These are phyloP conservation scores for Gastrolobium villosum DNA, from an alignment of 306 rosid genomes.

Conservation along the genomic window DNA sequence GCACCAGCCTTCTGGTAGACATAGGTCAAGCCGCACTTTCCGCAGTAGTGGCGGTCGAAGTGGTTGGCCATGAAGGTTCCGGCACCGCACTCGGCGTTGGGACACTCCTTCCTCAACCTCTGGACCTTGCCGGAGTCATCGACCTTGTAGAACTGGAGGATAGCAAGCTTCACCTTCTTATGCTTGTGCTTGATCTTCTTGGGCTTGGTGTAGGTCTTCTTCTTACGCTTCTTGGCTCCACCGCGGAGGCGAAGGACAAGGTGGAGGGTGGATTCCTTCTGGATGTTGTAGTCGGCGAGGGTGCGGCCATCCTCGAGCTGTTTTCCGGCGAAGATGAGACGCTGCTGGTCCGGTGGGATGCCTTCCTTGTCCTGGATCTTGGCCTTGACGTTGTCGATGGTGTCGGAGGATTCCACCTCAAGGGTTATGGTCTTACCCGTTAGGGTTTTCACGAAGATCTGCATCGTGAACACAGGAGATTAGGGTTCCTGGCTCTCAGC, in stretches of 20 bases:
- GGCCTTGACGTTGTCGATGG: slow-evolving; percentile 92
- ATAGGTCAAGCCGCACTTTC: slow-evolving; percentile 91
- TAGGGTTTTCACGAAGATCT: slow-evolving; percentile 97
- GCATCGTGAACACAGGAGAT: slow-evolving; percentile 55
- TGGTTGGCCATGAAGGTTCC: slow-evolving; percentile 98
- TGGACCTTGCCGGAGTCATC: slow-evolving; percentile 90
- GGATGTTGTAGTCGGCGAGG: slow-evolving; percentile 94
- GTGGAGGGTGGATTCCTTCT: slow-evolving; percentile 93
- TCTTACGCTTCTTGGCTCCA: slow-evolving; percentile 96
- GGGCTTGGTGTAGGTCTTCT: slow-evolving; percentile 97
- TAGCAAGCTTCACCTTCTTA: slow-evolving; percentile 91
- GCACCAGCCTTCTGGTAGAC: slow-evolving; percentile 89
- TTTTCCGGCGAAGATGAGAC: slow-evolving; percentile 94
- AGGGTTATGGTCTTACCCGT: slow-evolving; percentile 96
- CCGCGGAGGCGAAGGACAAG: slow-evolving; percentile 94
- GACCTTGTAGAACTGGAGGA: slow-evolving; percentile 89
- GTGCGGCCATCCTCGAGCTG: slow-evolving; percentile 98
- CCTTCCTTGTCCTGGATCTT: slow-evolving; percentile 98
- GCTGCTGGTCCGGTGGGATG: slow-evolving; percentile 95
- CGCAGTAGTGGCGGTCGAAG: slow-evolving; percentile 93
- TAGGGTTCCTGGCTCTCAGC: not conserved
- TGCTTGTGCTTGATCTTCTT: slow-evolving; percentile 98
- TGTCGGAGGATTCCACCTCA: slow-evolving; percentile 91
- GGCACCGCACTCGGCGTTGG: slow-evolving; percentile 88
- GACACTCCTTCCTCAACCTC: slow-evolving; percentile 95